Base-by-base conservation (phyloP, 2,329 filamentous ascomycete species). In the Botrytis fragariae region DNA sequence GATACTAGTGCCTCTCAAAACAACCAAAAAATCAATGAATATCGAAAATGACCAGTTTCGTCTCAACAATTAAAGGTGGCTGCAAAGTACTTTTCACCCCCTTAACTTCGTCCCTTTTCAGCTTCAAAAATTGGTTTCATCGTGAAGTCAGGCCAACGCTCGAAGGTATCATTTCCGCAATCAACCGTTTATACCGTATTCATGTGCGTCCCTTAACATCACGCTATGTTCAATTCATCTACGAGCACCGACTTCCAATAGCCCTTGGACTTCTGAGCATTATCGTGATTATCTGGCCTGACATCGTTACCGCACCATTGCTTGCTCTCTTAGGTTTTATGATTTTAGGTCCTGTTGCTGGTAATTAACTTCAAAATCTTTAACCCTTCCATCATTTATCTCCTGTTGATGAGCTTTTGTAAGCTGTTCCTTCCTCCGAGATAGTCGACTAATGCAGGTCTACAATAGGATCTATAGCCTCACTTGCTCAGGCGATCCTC, bases 341-440 rank as follows among this genome's bases (percentile, higher is more conserved):
- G 35, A 1, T 9, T 2, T 29, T 5, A 10, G 65, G 64, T 42
- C 48, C 48, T 29, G 16, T 14, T 9, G 25, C 35, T 8, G 45
- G 65, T 68, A 42, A 22, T 10, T 57, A 29, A 51, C 1, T 5
- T 29, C 8, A 1, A 45, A 29, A 14, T 32, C 8, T 32, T 25
- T 8, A 32, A 14, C 4, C 7, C 14, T 16, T 44, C 37, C 18
- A 5, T 60, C 29, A 35, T 29, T 10, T 5, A 18, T 8, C 59
- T 8, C 37, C 18, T 9, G 18, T 45, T 29, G 4, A 4, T 16
- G n/a, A n/a, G 18, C 10, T 20, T 20, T 45, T 35, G 2, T 4
- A n/a, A n/a, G 0, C 14, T 39, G 6, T 7, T n/a, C 25, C 4
- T 25, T 29, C n/a, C 1, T 29, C 25, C 1, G 20, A 16, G 16